A percentile compares a stretch with the other conserved stretches of the same genome.
phyloP scores from a whole-genome alignment of 2,329 filamentous ascomycete species.

The Scytalidium sp. region DNA sequence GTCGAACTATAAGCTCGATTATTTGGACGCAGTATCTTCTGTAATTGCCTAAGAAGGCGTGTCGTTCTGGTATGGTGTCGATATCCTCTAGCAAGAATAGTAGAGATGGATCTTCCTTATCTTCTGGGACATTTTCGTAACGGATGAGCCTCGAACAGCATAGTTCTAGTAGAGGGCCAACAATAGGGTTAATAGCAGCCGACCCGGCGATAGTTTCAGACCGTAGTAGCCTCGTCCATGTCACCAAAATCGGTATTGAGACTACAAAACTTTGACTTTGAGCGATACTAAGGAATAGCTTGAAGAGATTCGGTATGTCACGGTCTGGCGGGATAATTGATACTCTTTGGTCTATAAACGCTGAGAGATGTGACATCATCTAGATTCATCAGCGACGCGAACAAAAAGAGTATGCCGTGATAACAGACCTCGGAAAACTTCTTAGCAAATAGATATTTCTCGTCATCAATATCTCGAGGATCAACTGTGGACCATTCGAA shows the following conservation, averaged over 20 bases:
- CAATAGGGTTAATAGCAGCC: conserved; percentile 55
- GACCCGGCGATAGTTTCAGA: conserved; percentile 67
- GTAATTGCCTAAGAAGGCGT: conserved; percentile 95
- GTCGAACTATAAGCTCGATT: conserved; percentile 81
- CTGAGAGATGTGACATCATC: conserved; percentile 82
- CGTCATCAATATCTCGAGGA: conserved; percentile 80
- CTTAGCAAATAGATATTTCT: conserved; percentile 89
- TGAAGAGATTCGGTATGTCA: conserved; percentile 73
- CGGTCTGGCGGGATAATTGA: conserved; percentile 60
- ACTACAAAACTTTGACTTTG: conserved; percentile 86
- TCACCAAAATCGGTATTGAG: conserved; percentile 87
- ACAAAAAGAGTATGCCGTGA: not conserved
- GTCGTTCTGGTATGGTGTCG: conserved; percentile 88
- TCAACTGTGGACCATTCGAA: conserved; percentile 80
- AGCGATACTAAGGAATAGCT: conserved; percentile 74
- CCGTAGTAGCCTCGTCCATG: conserved; percentile 80
- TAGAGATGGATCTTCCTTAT: conserved; percentile 75
- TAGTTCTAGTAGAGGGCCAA: conserved; percentile 75
- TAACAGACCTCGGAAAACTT: conserved; percentile 81
- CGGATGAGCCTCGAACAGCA: conserved; percentile 81
- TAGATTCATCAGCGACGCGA: conserved; percentile 31
- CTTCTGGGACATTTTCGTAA: conserved; percentile 83
- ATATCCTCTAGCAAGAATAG: conserved; percentile 89
- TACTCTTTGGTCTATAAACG: conserved; percentile 78
- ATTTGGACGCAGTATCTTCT: conserved; percentile 84